Base-by-base conservation (phyloP, 106 monocot species). In the Chionographis japonica region DNA sequence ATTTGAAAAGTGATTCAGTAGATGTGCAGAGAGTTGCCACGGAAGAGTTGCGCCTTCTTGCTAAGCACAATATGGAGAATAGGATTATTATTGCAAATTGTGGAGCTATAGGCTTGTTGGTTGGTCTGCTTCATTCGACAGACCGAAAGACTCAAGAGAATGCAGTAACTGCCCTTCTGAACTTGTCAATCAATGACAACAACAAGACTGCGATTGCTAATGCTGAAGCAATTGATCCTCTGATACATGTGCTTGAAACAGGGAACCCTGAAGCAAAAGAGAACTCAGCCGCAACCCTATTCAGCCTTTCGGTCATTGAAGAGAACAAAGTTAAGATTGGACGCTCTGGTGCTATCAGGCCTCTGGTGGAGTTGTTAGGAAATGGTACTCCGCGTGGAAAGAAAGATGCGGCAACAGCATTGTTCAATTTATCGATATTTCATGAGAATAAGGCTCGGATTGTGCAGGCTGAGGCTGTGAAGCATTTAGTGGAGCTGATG, bases 371-470 rank as follows among this genome's bases (percentile, higher is more conserved):
- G 15, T 59, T 97, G 37, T 62, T 97, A 19, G 87, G 80, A 74
- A 80, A 66, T 77, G 97, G 97, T 6, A 92, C 86, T 4, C 89
- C 89, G 13, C 79, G 89, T 37, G 97, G 97, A 40, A 97, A 92
- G 84, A 91, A 80, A 74, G 97, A 97, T 71, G 97, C 97, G 15
- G 84, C 92, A 50, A 97, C 97, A n/a, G 97, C 97, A 66, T 83
- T 97, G 63, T 97, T 90, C 69, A 97, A 97, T 71, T 69, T 97
- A 39, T 97, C 97, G 8, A 92, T 85, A 78, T 87, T 87, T 78
- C 92, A 86, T 66, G 97, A 97, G 61, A 92, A 97, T 66, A 97
- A 97, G 75, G 68, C 69, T 4, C 77, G 89, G 40, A 97, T 97
- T 60, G 92, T 97, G 40, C 86, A 92, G 56, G 97, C 92, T 54